Conservation (phyloP, 2,329 filamentous ascomycete genomes). For the Venturiaceae sp. region DNA sequence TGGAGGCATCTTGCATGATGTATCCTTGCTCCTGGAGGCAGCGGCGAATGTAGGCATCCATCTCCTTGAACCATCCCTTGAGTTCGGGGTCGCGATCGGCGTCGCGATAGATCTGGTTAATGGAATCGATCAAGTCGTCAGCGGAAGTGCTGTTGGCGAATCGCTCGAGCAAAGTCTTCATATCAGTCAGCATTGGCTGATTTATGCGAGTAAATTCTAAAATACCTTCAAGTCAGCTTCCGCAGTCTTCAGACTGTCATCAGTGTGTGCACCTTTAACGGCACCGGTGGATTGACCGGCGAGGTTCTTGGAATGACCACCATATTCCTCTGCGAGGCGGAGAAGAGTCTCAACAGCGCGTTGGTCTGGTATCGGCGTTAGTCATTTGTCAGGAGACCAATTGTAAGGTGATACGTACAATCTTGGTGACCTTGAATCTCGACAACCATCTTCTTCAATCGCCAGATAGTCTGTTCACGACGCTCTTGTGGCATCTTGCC, state of each 20-base stretch:
- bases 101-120: constrained; percentile 78
- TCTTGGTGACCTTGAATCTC: constrained; percentile 94
- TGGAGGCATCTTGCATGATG: constrained; percentile 73
- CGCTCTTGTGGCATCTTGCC: constrained; percentile 88
- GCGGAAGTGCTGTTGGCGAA: constrained; percentile 92
- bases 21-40: constrained; percentile 85
- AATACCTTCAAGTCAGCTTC: constrained; percentile 68
- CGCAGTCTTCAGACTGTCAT: constrained; percentile 56
- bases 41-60: constrained; percentile 70
- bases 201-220: constrained; percentile 27
- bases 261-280: constrained; percentile 61
- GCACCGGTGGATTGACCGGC: constrained; percentile 56
- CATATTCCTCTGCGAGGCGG: constrained; percentile 75
- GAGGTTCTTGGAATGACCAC: constrained; percentile 58
- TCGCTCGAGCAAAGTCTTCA: constrained; percentile 76
- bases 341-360: constrained; percentile 85
- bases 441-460: constrained; percentile 94
- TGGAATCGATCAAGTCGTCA: constrained; percentile 74
- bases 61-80: constrained; percentile 75
- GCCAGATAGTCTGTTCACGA: constrained; percentile 83
- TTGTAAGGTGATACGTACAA: constrained; percentile 41
- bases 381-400: not conserved
- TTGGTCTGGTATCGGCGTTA: constrained; percentile 44
- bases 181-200: constrained; percentile 39
- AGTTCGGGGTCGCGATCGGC: constrained; percentile 81